Conservation (phyloP, 2,329 filamentous ascomycete species). For the Elsinoe batatas region DNA sequence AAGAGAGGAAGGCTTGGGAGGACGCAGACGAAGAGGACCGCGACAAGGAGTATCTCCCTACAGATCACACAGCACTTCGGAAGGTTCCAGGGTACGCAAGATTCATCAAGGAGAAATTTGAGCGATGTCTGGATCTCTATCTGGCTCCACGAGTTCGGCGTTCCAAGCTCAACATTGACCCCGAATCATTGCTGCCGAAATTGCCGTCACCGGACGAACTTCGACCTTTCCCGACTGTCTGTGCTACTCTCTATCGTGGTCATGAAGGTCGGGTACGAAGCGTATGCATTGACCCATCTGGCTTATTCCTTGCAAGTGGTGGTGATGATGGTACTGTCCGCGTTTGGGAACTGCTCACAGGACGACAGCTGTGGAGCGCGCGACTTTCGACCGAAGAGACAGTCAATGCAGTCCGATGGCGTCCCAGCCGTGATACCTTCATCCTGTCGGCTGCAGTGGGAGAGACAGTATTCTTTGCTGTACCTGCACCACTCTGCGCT, state of each 20-base stretch:
- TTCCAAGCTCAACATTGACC: slow-evolving; percentile 94
- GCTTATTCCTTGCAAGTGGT: slow-evolving; percentile 78
- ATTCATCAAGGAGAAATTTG: slow-evolving; percentile 92
- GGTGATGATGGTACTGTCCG: slow-evolving; percentile 89
- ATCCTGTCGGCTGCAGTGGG: slow-evolving; percentile 76
- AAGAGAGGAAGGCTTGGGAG: slow-evolving; percentile 79
- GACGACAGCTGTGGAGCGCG: slow-evolving; percentile 77
- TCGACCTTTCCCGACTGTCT: slow-evolving; percentile 86
- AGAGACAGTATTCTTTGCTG: slow-evolving; percentile 75
- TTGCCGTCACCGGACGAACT: slow-evolving; percentile 87
- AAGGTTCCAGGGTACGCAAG: slow-evolving; percentile 85
- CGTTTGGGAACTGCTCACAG: slow-evolving; percentile 80
- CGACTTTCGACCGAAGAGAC: slow-evolving; percentile 67
- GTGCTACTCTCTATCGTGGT: slow-evolving; percentile 75
- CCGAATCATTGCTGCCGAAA: slow-evolving; percentile 82
- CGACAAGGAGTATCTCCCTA: slow-evolving; percentile 78
- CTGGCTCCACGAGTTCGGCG: slow-evolving; percentile 84
- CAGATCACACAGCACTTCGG: slow-evolving; percentile 70
- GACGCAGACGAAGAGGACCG: slow-evolving; percentile 79
- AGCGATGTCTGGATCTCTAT: slow-evolving; percentile 90
- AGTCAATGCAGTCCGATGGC: slow-evolving; percentile 81
- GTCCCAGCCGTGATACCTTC: slow-evolving; percentile 68
- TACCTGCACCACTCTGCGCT: slow-evolving; percentile 44
- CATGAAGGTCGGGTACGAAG: slow-evolving; percentile 82
- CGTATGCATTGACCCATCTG: slow-evolving; percentile 74